Evolutionary conservation across 495 filamentous ascomycete species (phyloP), one percentile per base, ranked within the genome.

Genomic region (Durotheca rogersii): DNA sequence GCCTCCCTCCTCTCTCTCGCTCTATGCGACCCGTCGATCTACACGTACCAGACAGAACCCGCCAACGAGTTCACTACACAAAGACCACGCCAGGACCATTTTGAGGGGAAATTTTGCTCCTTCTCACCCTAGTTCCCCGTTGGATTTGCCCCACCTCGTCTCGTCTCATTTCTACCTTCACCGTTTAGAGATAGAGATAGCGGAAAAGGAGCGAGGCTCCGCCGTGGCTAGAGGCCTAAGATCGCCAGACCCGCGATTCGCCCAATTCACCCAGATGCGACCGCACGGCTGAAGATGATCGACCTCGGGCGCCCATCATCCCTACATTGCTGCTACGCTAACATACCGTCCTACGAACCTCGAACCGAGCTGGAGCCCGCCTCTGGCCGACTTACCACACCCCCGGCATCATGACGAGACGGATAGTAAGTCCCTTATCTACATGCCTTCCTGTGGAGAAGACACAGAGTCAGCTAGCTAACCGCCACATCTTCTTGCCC

Each of bases 321-420:
- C 41, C 51, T 45, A 58, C 48, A 56, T 64, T 51, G 47, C 62
- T 58, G 46, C 36, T 50, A 50, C 53, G 49, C 49, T 59, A 59
- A 59, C 45, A 53, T 47, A 51, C 52, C 39, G 30, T 37, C 12
- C 27, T 25, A 56, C 34, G 37, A 41, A 42, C 51, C 41, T 43
- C 16, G 36, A 37, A 20, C 18, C 32, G 32, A 30, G n/a, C 43
- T 12, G 37, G 38, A 23, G 17, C 19, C 47, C 35, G 54, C 50
- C 19, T 55, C 46, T 39, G 50, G 25, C 38, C 37, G 21, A 42
- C 23, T 29, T 37, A n/a, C 25, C 49, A 20, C 33, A 60, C 36
- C 41, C 56, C 41, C 40, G 45, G 55, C 52, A 69, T 55, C 58
- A 73, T 75, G 72, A 75, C 72, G 48, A 67, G 72, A 59, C 66